phyloP scores from a whole-genome alignment of 495 filamentous ascomycete species.

The Lepidopterella palustris region DNA sequence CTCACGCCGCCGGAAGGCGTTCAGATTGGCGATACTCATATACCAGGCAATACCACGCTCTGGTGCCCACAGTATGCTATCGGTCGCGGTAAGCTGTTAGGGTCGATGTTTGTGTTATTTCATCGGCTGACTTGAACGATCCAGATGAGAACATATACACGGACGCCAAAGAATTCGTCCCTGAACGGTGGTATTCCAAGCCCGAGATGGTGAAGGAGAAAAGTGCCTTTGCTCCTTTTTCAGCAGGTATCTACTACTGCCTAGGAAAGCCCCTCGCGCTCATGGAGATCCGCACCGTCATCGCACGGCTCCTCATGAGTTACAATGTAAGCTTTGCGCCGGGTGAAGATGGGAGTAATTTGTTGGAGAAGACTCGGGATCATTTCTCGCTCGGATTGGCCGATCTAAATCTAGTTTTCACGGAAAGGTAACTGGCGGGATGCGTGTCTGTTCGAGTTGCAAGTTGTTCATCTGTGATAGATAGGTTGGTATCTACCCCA shows the following conservation, averaged over 20 bases:
- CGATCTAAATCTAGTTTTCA: neutral
- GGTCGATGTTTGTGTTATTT: neutral
- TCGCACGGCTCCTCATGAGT: conserved; percentile 9
- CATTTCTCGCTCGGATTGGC: neutral
- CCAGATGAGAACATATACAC: conserved; percentile 4
- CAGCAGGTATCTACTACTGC: conserved; percentile 11
- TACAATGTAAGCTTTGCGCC: conserved; percentile 21
- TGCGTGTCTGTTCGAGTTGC: too few species aligned
- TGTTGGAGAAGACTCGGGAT: neutral
- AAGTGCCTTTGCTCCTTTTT: conserved; percentile 23
- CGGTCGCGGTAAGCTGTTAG: neutral
- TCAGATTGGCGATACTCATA: neutral
- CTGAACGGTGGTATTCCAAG: conserved; percentile 19
- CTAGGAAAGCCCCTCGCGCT: conserved; percentile 19
- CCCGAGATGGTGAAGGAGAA: conserved; percentile 19
- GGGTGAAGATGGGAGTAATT: neutral
- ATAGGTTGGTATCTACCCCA: too few species aligned
- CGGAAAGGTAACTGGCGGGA: neutral
- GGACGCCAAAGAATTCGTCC: conserved; percentile 17
- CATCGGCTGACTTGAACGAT: conserved; percentile 4
- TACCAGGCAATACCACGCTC: conserved; percentile 4
- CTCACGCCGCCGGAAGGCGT: conserved; percentile 11
- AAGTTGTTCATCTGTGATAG: too few species aligned
- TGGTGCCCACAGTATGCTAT: neutral
- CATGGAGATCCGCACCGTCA: conserved; percentile 18